Base-by-base conservation (phyloP, 495 filamentous ascomycete species). In the Aspergillus homomorphus region DNA sequence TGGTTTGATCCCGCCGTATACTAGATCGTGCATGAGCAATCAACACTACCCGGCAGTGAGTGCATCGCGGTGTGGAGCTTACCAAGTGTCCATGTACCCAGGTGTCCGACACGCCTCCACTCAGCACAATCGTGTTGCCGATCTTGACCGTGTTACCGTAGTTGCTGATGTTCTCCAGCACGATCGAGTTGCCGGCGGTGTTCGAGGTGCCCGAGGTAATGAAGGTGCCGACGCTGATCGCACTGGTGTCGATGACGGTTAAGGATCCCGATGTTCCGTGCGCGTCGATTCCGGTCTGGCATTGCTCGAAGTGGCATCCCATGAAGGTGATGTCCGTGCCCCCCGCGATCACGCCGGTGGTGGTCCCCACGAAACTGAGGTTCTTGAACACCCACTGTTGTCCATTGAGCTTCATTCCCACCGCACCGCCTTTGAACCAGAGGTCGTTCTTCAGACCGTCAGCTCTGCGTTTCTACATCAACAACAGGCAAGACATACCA, bases 331-430 rank as follows among this genome's bases (percentile, higher is more conserved):
- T 59, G 51, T 70, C 59, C 0, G 62, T 66, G 0, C 63, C 68
- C 10, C 65, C 66, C 48, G 80, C 80, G 30, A 79, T 69, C 38
- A 86, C 83, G 4, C 77, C 84, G 15, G 81, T 76, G 16, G 80
- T 78, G 56, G 80, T 83, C 3, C 62, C 66, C 5, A 44, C 62
- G 62, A 90, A 88, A 14, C 70, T 80, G 14, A 90, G 28, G 63
- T 87, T 86, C 33, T 84, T 75, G 75, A 87, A 85, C 0, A 87
- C 88, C 61, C 84, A 91, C 69, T 90, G 88, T 67, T 90, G 88
- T 59, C 88, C 88, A 23, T 82, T 85, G 56, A 89, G 67, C 42
- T 76, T 76, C 51, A 82, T 75, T 30, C 83, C 87, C 26, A 80
- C 71, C 1, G 69, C 68, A 8, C 88, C 88, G 33, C 88, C 88